These are phyloP conservation scores for Talaromyces liani DNA, from an alignment of 495 filamentous ascomycete genomes.

Conservation along the genomic window DNA sequence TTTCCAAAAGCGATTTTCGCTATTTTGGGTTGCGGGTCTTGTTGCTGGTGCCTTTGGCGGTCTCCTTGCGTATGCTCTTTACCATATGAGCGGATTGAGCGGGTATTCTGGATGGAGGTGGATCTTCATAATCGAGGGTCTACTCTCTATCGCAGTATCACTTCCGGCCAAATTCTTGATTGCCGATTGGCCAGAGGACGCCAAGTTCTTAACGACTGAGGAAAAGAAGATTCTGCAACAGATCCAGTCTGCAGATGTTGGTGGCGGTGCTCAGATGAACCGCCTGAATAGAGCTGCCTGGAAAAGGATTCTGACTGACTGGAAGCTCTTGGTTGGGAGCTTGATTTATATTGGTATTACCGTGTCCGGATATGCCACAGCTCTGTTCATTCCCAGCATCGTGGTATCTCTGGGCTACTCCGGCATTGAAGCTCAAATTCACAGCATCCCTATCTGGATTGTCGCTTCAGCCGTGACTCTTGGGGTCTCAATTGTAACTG, in stretches of 20 bases:
- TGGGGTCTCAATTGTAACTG: conserved; percentile 27
- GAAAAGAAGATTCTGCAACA: conserved; percentile 34
- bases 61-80: conserved; percentile 47
- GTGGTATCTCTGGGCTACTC: conserved; percentile 33
- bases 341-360: conserved; percentile 35
- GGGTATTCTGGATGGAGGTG: conserved; percentile 44
- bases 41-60: conserved; percentile 53
- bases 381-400: conserved; percentile 41
- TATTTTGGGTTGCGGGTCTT: conserved; percentile 46
- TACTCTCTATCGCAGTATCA: conserved; percentile 41
- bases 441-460: conserved; percentile 36
- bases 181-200: conserved; percentile 35
- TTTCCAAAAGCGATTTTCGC: conserved; percentile 41
- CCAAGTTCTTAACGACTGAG: conserved; percentile 31
- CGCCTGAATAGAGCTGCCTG: conserved; percentile 29
- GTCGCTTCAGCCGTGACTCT: conserved; percentile 31
- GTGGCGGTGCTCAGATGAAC: conserved; percentile 33
- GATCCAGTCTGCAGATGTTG: conserved; percentile 30
- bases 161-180: conserved; percentile 38
- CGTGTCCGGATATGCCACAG: conserved; percentile 33
- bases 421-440: conserved; percentile 27
- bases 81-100: conserved; percentile 36
- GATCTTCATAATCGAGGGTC: conserved; percentile 49
- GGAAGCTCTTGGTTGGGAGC: conserved; percentile 42
- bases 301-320: conserved; percentile 37